phyloP scores from a whole-genome alignment of 2,329 filamentous ascomycete genomes.

The Nothomitra cinnamomea region DNA sequence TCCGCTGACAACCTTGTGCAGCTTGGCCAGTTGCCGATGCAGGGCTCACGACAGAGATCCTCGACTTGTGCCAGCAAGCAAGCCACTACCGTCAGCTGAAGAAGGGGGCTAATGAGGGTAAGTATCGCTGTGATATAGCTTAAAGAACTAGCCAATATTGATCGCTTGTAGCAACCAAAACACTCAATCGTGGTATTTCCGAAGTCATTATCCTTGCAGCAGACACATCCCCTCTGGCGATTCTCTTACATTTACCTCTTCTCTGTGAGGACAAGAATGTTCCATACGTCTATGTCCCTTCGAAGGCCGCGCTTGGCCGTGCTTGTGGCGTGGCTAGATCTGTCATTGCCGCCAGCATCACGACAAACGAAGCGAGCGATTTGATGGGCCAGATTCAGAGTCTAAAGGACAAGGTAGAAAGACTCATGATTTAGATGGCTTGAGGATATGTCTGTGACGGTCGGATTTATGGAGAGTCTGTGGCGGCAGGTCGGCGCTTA shows the following conservation, averaged over 20 bases:
- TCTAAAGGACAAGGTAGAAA: conserved; percentile 90
- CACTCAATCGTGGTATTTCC: conserved; percentile 74
- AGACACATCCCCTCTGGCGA: conserved; percentile 74
- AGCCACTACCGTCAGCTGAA: conserved; percentile 59
- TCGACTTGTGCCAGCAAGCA: conserved; percentile 64
- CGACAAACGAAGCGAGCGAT: conserved; percentile 80
- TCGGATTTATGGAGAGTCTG: not conserved
- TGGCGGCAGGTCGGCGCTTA: not conserved
- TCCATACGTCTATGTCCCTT: conserved; percentile 55
- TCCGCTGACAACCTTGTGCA: conserved; percentile 13
- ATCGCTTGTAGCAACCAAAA: conserved; percentile 47
- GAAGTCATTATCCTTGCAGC: conserved; percentile 82
- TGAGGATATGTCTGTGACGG: not conserved
- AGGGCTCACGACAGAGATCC: conserved; percentile 61
- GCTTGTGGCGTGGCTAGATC: conserved; percentile 78
- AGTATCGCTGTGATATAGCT: conserved; percentile 6
- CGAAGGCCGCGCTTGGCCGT: conserved; percentile 71
- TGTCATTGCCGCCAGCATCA: conserved; percentile 79
- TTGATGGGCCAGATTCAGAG: conserved; percentile 73
- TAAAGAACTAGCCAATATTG: not conserved
- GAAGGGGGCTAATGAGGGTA: conserved; percentile 70
- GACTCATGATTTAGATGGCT: conserved; percentile 58
- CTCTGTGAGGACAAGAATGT: conserved; percentile 69
- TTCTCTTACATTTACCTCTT: conserved; percentile 76
- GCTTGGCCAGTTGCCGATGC: conserved; percentile 59